Conservation (phyloP, 2,329 filamentous ascomycete species). For the Sclerotinia subarctica region DNA sequence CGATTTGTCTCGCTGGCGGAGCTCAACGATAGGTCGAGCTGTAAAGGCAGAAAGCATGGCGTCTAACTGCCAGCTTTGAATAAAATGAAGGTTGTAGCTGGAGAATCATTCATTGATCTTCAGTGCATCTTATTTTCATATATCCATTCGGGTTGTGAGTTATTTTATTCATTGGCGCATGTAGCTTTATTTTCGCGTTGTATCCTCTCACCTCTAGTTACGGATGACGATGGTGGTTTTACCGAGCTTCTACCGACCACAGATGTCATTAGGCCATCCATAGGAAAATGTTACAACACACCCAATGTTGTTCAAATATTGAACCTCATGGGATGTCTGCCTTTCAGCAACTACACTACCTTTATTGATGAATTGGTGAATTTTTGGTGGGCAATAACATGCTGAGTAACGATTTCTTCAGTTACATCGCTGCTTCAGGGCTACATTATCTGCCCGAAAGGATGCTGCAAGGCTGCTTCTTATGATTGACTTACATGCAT, state of each 20-base stretch:
- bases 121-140: conserved; percentile 7
- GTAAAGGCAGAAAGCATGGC: conserved; percentile 97
- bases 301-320: not conserved
- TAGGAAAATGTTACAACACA: not conserved
- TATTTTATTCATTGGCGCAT: conserved; percentile 27
- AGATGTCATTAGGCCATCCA: not conserved
- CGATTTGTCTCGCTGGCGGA: conserved; percentile 91
- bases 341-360: not conserved
- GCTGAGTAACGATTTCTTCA: not conserved
- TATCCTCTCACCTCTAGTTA: conserved; percentile 5
- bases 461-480: not conserved
- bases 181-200: conserved; percentile 21
- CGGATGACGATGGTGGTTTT: conserved; percentile 17
- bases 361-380: not conserved
- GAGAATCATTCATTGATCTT: conserved; percentile 11
- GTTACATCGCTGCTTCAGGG: not conserved
- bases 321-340: too few species aligned
- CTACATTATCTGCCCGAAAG: not conserved
- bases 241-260: conserved; percentile 12
- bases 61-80: conserved; percentile 33
- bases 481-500: not conserved
- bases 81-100: conserved; percentile 6
- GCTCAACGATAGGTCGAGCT: conserved; percentile 93
- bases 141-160: not conserved
- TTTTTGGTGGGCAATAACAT: too few species aligned